Percentiles rank a stretch among this genome's conserved stretches.
Evolutionary conservation across 2,329 filamentous ascomycete genomes (phyloP).

Genomic region (Dactylellina parvicollis): DNA sequence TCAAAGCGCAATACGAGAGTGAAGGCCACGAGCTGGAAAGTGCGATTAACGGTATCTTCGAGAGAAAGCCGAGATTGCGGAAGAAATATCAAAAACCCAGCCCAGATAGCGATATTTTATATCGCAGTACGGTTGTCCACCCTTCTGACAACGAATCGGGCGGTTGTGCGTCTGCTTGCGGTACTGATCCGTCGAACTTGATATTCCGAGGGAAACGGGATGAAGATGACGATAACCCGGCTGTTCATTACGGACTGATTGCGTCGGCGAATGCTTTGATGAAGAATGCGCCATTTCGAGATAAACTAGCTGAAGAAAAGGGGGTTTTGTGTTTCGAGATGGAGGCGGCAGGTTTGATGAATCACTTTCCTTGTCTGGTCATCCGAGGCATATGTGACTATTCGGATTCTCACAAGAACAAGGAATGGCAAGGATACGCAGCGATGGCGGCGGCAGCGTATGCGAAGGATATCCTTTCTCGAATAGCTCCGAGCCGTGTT

Average conservation of each 20-base stretch:
- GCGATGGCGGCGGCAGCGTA: constrained; percentile 16
- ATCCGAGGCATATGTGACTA: constrained; percentile 25
- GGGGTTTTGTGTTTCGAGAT: constrained; percentile 27
- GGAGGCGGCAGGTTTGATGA: constrained; percentile 22
- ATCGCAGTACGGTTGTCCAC: constrained; percentile 50
- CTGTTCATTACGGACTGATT: constrained; percentile 20
- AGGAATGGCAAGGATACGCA: constrained; percentile 26
- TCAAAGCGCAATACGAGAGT: not conserved
- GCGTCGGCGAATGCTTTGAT: constrained; percentile 37
- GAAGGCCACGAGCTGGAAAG: not conserved
- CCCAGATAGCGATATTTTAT: constrained; percentile 58
- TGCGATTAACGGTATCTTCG: not conserved
- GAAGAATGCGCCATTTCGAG: constrained; percentile 23
- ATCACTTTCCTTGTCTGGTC: constrained; percentile 17
- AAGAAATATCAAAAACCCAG: constrained; percentile 57
- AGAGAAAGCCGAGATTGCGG: not conserved
- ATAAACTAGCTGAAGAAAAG: constrained; percentile 6
- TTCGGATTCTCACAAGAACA: constrained; percentile 27
- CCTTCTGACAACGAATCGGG: not conserved
- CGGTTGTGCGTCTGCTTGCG: not conserved
- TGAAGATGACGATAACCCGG: not conserved
- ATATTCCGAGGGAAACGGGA: constrained; percentile 48
- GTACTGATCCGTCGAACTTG: constrained; percentile 40
- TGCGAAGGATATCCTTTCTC: constrained; percentile 15
- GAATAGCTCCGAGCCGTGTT: not conserved